Base-by-base conservation (phyloP, 768 basidiomycete species). In the Dentipellis fragilis region DNA sequence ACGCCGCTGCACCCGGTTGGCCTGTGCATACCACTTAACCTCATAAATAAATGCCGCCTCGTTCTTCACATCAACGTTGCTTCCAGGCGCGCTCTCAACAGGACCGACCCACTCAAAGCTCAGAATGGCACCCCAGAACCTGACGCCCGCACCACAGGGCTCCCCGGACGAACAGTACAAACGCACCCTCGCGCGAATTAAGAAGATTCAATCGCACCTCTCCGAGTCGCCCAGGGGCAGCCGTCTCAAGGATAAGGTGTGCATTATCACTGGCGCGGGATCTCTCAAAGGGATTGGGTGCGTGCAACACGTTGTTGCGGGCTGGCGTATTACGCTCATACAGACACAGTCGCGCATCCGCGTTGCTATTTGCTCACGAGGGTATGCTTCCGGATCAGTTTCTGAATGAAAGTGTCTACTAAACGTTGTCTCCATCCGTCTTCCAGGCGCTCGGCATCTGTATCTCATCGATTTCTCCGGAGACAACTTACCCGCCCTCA, bases 251-350 rank as follows among this genome's bases (percentile, higher is more conserved):
- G 82, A 77, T 59, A 94, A 92, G 68, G 89, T 93, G 22, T 89
- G 86, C 63, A 76, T 95, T 55, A 79, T 95, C 62, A 95, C 93
- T 0, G 93, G 93, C 16, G 91, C 86, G 34, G 87, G 88, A 34
- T 93, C 90, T 17, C 65, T 87, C 61, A 84, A 85, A 66, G 93
- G 93, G 16, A 96, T 96, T 58, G 93, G 93, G 86, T 93, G 70
- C 61, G 80, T 56, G 2, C 34, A 21, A 21, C 21, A 42, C 38
- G 47, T 47, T 48, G 55, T 55, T 57, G n/a, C 40, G 5, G 29
- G 29, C 52, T 39, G 49, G 50, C 36, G 45, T n/a, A 29, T 17
- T 36, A n/a, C 34, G 5, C 40, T 12, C 29, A 29, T 29, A 29
- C 29, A 29, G 29, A 17, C 36, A 19, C 54, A 91, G 88, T 47